These are phyloP conservation scores for Phaeodactylum tricornutum DNA, from an alignment of 108 stramenopile genomes.

Conservation along the genomic window DNA sequence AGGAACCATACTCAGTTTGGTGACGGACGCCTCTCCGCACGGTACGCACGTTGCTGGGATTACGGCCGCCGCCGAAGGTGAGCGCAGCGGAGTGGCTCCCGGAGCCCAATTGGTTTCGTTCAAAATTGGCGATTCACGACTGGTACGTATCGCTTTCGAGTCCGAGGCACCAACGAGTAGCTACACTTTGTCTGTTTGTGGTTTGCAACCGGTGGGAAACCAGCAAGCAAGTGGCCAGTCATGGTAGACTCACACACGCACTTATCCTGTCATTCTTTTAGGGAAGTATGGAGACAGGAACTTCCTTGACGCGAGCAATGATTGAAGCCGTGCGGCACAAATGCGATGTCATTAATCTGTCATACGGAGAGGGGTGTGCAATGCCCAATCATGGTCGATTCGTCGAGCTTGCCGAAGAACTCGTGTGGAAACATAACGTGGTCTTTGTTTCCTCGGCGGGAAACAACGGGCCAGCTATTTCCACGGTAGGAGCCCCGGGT, in stretches of 20 bases:
- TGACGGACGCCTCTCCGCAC: conserved; percentile 78
- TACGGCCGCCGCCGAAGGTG: conserved; percentile 39
- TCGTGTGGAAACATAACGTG: conserved; percentile 62
- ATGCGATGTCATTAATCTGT: conserved; percentile 84
- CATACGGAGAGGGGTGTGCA: conserved; percentile 74
- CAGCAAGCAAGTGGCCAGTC: too few species aligned
- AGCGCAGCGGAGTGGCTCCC: conserved; percentile 79
- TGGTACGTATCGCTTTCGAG: too few species aligned
- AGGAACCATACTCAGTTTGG: conserved; percentile 58
- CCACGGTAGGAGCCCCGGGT: conserved; percentile 82
- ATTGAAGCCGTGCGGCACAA: conserved; percentile 56
- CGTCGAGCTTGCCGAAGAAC: conserved; percentile 48
- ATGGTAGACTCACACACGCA: too few species aligned
- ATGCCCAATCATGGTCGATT: conserved; percentile 57
- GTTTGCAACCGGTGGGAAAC: too few species aligned
- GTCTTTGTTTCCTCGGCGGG: conserved; percentile 73
- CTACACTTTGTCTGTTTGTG: too few species aligned
- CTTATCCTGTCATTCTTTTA: too few species aligned
- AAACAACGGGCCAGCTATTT: conserved; percentile 87
- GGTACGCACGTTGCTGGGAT: conserved; percentile 92
- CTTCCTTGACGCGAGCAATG: conserved; percentile 65
- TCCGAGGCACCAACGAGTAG: too few species aligned
- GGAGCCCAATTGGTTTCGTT: conserved; percentile 79
- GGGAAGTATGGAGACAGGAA: conserved; percentile 86
- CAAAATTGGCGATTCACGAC: conserved; percentile 85